phyloP scores from a whole-genome alignment of 177 flowering plant genomes.

The Tripterygium wilfordii region DNA sequence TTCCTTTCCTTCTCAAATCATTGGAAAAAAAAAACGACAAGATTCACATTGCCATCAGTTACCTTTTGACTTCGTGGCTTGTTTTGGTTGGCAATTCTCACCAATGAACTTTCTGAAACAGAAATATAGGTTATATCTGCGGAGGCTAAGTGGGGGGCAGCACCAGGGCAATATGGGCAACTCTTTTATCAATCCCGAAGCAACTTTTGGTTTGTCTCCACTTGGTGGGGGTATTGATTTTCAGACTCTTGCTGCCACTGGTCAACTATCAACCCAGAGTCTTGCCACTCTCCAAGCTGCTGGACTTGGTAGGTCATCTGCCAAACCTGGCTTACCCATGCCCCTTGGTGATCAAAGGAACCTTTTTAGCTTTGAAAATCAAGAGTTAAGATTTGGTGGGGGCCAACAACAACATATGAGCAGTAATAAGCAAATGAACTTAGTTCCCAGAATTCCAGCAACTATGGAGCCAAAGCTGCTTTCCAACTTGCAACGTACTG shows the following conservation, averaged over 20 bases:
- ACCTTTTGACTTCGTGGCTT: too few species aligned
- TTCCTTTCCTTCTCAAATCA: too few species aligned
- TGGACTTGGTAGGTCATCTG: conserved; percentile 34
- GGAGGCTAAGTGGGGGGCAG: conserved; percentile 52
- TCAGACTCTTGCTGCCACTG: conserved; percentile 46
- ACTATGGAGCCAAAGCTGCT: conserved; percentile 53
- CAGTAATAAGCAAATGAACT: conserved; percentile 34
- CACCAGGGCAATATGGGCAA: conserved; percentile 34
- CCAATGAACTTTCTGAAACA: conserved; percentile 22
- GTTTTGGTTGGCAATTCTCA: too few species aligned
- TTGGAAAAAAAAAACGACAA: too few species aligned
- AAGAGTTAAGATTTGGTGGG: conserved; percentile 37
- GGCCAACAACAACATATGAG: conserved; percentile 33
- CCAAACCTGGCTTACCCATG: conserved; percentile 34
- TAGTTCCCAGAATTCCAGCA: conserved; percentile 59
- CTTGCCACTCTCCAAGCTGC: conserved; percentile 57
- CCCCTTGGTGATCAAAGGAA: conserved; percentile 48
- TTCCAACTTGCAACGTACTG: conserved; percentile 33
- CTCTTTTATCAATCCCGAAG: conserved; percentile 40
- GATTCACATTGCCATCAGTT: too few species aligned
- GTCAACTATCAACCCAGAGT: conserved; percentile 51
- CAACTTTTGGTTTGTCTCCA: conserved; percentile 36
- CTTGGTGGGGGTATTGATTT: conserved; percentile 48
- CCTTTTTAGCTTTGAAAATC: conserved; percentile 41
- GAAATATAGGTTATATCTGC: conserved; percentile 70